Evolutionary conservation across 176 grass and related monocot species (phyloP).

Genomic region (Oryza nivara): DNA sequence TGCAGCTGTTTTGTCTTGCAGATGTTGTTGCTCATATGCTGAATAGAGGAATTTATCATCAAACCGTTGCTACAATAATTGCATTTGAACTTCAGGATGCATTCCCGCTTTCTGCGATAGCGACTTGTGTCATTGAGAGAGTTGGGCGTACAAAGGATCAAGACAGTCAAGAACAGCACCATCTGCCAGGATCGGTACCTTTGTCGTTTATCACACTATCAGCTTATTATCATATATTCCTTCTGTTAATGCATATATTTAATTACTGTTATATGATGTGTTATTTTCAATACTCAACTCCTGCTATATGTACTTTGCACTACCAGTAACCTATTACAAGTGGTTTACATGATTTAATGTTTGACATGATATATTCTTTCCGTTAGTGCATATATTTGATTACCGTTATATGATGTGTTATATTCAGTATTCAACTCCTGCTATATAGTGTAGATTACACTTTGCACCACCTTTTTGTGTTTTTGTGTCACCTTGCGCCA

Average conservation of each 20-base stretch:
- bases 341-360: conserved; percentile 10
- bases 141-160: conserved; percentile 15
- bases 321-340: background rate
- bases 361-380: background rate
- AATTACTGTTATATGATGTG: background rate
- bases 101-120: conserved; percentile 36
- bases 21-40: conserved; percentile 56
- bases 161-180: background rate
- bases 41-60: conserved; percentile 47
- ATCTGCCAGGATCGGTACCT: conserved; percentile 26
- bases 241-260: background rate
- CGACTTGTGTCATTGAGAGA: conserved; percentile 53
- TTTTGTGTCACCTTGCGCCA: background rate
- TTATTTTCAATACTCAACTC: background rate
- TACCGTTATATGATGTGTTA: conserved; percentile 4
- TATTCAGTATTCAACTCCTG: background rate
- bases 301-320: background rate
- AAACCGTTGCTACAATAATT: conserved; percentile 49
- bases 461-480: background rate
- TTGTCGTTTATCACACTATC: background rate
- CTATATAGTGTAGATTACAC: background rate
- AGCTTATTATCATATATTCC: background rate
- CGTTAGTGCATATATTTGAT: background rate
- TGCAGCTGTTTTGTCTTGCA: conserved; percentile 30
- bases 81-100: conserved; percentile 60